A percentile compares a stretch with the other conserved stretches of the same genome.
phyloP scores from a whole-genome alignment of 2,329 filamentous ascomycete genomes.

The Pseudogymnoascus sp. region DNA sequence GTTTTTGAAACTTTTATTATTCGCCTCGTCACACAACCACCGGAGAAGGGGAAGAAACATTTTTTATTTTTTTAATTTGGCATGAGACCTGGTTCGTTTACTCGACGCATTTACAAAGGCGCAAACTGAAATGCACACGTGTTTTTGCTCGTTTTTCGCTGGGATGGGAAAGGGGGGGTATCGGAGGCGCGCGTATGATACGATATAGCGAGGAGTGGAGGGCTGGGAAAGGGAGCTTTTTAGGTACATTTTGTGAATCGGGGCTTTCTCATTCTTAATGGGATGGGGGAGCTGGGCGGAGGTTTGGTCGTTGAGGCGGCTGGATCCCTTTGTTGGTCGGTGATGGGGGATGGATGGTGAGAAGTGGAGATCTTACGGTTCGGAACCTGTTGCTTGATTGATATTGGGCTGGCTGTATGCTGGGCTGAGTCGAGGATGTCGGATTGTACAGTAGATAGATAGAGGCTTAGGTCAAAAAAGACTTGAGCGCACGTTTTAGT shows the following conservation, averaged over 20 bases:
- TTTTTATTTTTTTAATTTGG: neutral
- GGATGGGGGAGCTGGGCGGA: slow-evolving; percentile 2
- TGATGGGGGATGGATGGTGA: slow-evolving; percentile 1
- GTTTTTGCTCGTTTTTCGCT: neutral
- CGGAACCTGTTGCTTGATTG: slow-evolving; percentile 5
- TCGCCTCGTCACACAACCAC: neutral
- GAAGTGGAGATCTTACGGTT: slow-evolving; percentile 6
- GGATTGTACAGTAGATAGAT: slow-evolving; percentile 9
- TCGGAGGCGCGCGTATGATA: neutral
- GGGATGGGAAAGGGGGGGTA: neutral
- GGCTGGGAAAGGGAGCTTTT: neutral
- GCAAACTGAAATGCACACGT: slow-evolving; percentile 3
- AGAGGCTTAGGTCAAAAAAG: neutral
- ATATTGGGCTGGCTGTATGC: neutral
- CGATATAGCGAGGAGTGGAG: slow-evolving; percentile 2
- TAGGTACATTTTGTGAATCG: slow-evolving; percentile 3
- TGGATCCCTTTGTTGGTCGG: neutral
- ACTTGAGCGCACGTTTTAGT: neutral
- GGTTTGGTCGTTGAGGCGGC: neutral
- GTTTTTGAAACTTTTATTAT: neutral
- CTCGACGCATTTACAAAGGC: slow-evolving; percentile 9
- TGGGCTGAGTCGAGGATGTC: neutral
- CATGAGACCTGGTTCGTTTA: neutral
- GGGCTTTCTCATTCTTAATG: neutral
- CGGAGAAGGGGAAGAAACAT: neutral